Evolutionary conservation across 2,329 filamentous ascomycete species (phyloP), one percentile per base, ranked within the genome.

Genomic region (Alternaria hordeiaustralica): DNA sequence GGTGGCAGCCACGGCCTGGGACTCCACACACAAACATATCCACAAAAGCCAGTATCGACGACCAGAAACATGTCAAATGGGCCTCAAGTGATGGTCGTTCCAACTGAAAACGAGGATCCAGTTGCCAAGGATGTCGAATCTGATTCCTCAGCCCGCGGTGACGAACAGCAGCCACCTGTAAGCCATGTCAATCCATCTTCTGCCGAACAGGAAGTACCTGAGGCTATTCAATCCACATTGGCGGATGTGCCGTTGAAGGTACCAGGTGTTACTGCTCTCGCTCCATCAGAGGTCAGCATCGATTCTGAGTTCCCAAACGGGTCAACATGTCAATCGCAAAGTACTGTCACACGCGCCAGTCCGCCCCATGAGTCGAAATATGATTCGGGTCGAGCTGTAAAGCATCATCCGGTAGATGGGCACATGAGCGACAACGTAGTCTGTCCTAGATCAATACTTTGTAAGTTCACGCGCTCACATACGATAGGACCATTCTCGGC

Each of bases 391-490:
- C 44, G 47, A 23, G 20, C n/a, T 50, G 25, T 33, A 36, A 21
- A 10, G 12, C 12, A 33, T 23, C 0, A 15, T 7, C 11, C 41
- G 21, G 36, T 15, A 21, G 5, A 15, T 36, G 15, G 30, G 41
- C 12, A 36, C 20, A 15, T n/a, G 43, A 60, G 21, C 51, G 28
- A 60, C 21, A 30, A 26, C 58, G 50, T 54, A 64, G 66, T 66
- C 53, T 64, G 66, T 68, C 55, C 25, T 57, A 49, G 51, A 44
- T 41, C 49, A 44, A 36, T 23, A 41, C 44, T 46, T 46, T 55
- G 43, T 25, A 20, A 20, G 55, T 41, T 8, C 46, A 20, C 23
- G 44, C 43, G 50, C 73, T 67, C 60, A 65, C 55, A 55, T 41
- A 30, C 11, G 18, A 12, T 45, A 61, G 62, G 43, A 36, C 36